A percentile compares a stretch with the other conserved stretches of the same genome.
phyloP scores from a whole-genome alignment of 2,329 filamentous ascomycete species.

The Penicillium sp. region DNA sequence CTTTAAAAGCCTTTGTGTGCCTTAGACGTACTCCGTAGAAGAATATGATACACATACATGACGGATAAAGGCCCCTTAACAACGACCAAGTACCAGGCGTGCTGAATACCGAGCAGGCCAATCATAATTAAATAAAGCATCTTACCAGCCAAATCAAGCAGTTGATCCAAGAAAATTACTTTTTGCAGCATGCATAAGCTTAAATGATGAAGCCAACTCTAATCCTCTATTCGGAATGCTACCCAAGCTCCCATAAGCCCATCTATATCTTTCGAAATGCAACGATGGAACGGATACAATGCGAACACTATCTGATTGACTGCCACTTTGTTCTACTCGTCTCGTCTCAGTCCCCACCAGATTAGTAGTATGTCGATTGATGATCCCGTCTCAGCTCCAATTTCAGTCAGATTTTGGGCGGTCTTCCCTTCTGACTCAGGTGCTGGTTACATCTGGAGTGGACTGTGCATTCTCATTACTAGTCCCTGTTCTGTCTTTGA shows the following conservation, averaged over 20 bases:
- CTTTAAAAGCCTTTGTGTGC: too few relatives aligned
- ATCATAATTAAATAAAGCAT: too few relatives aligned
- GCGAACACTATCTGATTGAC: not conserved
- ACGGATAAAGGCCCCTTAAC: too few relatives aligned
- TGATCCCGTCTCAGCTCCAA: not conserved
- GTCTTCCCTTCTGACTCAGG: not conserved
- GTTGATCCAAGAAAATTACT: too few relatives aligned
- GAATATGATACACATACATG: too few relatives aligned
- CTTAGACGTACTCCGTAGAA: too few relatives aligned
- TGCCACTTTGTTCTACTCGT: too few relatives aligned
- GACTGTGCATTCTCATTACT: not conserved
- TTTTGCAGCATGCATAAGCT: too few relatives aligned
- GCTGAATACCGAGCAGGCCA: too few relatives aligned
- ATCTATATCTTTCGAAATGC: not conserved
- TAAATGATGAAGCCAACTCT: not conserved
- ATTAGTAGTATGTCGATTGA: not conserved
- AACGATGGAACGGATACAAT: not conserved
- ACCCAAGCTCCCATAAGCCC: not conserved
- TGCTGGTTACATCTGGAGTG: constrained; percentile 1
- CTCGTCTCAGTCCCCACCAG: too few relatives aligned
- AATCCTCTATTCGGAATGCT: not conserved
- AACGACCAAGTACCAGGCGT: too few relatives aligned
- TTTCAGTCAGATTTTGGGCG: not conserved
- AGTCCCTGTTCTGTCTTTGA: not conserved
- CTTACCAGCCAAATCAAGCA: not conserved